A percentile compares a stretch with the other conserved stretches of the same genome.
These are phyloP conservation scores for Microdochium bolleyi DNA, from an alignment of 2,329 filamentous ascomycete genomes.

Conservation along the genomic window DNA sequence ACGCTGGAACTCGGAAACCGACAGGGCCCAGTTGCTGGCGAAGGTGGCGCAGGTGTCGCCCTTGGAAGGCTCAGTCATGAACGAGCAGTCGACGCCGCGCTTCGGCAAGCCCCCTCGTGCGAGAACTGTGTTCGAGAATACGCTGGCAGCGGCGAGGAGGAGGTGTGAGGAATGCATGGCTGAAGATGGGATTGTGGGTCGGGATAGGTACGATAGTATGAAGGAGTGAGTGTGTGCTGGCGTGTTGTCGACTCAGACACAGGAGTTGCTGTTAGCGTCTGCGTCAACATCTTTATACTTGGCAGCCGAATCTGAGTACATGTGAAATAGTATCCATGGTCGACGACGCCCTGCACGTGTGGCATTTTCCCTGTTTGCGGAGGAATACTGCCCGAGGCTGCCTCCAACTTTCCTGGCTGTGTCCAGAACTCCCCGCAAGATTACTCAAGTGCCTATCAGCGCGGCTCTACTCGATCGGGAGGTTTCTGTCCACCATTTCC, in stretches of 20 bases:
- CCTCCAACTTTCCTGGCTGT: background rate
- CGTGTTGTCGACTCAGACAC: background rate
- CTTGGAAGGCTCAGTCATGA: slow-evolving; percentile 4
- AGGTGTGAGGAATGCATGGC: slow-evolving; percentile 5
- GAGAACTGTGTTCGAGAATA: slow-evolving; percentile 2
- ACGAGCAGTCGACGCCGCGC: slow-evolving; percentile 9
- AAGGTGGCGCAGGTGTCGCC: slow-evolving; percentile 19
- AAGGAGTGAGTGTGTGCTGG: background rate
- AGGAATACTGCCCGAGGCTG: background rate
- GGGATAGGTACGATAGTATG: background rate
- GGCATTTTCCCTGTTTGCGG: background rate
- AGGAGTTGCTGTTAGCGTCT: background rate
- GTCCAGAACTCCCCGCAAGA: background rate
- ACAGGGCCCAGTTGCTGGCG: slow-evolving; percentile 12
- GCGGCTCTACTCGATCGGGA: background rate
- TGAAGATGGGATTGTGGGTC: background rate
- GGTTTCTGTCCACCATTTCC: background rate
- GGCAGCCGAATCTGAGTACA: background rate
- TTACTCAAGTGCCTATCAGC: no score
- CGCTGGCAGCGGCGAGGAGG: slow-evolving; percentile 2
- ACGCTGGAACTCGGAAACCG: slow-evolving; percentile 9
- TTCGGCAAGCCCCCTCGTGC: slow-evolving; percentile 2
- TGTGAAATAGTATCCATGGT: background rate
- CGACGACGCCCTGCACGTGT: background rate
- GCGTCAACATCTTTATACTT: background rate